Percentiles rank a stretch among this genome's conserved stretches.
Evolutionary conservation across 1,284 basidiomycete species (phyloP).

Genomic region (Trametes hirsuta): DNA sequence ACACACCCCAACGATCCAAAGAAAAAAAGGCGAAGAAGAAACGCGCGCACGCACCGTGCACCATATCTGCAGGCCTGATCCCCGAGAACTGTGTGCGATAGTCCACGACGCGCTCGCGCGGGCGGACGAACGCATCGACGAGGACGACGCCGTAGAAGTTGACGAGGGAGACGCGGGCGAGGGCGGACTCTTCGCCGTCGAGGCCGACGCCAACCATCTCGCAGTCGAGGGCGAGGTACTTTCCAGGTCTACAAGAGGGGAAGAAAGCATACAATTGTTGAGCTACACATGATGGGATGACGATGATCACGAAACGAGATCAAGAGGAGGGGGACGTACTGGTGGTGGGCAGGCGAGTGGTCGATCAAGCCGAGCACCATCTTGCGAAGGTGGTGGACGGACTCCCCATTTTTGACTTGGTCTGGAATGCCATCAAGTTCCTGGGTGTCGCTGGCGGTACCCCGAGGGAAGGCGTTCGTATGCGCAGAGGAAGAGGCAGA

Average conservation of each 20-base stretch:
- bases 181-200: slow-evolving; percentile 77
- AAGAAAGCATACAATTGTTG: not conserved
- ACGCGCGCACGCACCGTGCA: slow-evolving; percentile 51
- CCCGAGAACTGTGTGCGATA: slow-evolving; percentile 94
- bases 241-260: slow-evolving; percentile 58
- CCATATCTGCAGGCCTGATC: slow-evolving; percentile 78
- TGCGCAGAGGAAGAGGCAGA: not conserved
- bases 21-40: not conserved
- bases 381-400: slow-evolving; percentile 45
- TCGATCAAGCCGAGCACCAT: slow-evolving; percentile 56
- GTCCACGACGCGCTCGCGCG: slow-evolving; percentile 89
- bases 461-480: not conserved
- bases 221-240: slow-evolving; percentile 88
- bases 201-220: slow-evolving; percentile 98
- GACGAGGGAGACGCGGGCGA: slow-evolving; percentile 92
- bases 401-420: slow-evolving; percentile 48
- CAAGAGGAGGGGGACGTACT: slow-evolving; percentile 42
- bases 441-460: not conserved
- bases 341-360: slow-evolving; percentile 43
- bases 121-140: slow-evolving; percentile 87
- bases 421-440: not conserved
- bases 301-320: not conserved
- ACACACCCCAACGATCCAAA: not conserved
- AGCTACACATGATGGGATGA: no score
- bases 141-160: slow-evolving; percentile 87